Percentiles rank a stretch among this genome's conserved stretches.
These are phyloP conservation scores for Xylariaceae sp. DNA, from an alignment of 2,329 filamentous ascomycete species.

Conservation along the genomic window DNA sequence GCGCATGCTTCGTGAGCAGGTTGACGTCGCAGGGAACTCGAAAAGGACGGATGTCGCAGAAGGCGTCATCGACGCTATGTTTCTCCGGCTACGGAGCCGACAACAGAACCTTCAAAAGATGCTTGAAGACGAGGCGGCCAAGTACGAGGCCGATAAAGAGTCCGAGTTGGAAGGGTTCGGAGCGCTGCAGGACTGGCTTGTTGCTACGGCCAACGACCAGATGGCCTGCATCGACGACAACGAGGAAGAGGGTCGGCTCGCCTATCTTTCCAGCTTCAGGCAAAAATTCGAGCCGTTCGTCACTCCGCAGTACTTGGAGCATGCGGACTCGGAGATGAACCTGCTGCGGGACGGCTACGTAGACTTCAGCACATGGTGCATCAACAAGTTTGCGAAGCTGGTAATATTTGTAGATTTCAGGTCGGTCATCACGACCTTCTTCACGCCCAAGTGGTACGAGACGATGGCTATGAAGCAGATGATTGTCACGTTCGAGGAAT, in stretches of 20 bases:
- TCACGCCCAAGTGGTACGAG: conserved; percentile 84
- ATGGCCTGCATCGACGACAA: conserved; percentile 97
- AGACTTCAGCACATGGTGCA: conserved; percentile 89
- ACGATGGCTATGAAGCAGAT: conserved; percentile 88
- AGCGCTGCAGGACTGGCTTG: conserved; percentile 87
- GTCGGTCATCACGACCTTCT: conserved; percentile 78
- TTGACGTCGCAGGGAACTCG: conserved; percentile 77
- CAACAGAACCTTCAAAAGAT: conserved; percentile 84
- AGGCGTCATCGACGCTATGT: conserved; percentile 94
- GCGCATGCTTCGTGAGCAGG: conserved; percentile 94
- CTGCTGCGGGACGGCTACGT: conserved; percentile 85
- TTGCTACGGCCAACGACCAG: conserved; percentile 96
- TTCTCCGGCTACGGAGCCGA: conserved; percentile 73
- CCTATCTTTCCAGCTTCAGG: conserved; percentile 82
- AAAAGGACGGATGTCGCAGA: conserved; percentile 86
- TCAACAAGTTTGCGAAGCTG: conserved; percentile 77
- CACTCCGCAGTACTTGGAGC: conserved; percentile 71
- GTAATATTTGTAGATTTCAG: conserved; percentile 90
- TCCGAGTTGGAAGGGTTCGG: conserved; percentile 64
- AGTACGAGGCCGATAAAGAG: conserved; percentile 57
- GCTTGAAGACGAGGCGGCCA: conserved; percentile 76
- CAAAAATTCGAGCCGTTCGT: conserved; percentile 78
- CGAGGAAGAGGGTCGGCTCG: conserved; percentile 66
- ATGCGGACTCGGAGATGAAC: conserved; percentile 66
- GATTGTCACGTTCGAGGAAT: conserved; percentile 91